Conservation (phyloP, 116 monocot genomes). For the Posidonia oceanica region DNA sequence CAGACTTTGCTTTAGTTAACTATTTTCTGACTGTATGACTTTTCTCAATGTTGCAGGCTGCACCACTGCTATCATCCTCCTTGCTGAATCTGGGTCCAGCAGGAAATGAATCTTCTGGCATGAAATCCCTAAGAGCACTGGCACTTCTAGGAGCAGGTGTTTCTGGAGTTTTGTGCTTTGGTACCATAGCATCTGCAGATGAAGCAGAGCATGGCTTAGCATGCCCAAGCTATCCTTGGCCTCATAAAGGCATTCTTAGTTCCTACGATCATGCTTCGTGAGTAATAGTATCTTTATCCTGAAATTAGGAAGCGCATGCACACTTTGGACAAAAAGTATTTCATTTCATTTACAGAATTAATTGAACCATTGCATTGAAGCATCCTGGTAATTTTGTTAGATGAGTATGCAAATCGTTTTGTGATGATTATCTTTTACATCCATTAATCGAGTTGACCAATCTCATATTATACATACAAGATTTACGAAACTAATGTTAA, state of each 20-base stretch:
- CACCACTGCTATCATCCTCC: constrained; percentile 27
- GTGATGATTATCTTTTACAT: too few species aligned
- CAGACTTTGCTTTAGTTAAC: background rate
- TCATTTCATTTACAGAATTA: background rate
- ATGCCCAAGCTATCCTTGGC: constrained; percentile 90
- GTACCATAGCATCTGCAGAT: constrained; percentile 15
- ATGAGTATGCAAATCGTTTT: too few species aligned
- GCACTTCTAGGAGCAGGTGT: constrained; percentile 71
- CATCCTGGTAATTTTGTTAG: too few species aligned
- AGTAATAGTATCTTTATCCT: constrained; percentile 9
- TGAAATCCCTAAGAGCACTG: constrained; percentile 17
- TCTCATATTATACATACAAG: too few species aligned
- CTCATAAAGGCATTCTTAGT: constrained; percentile 88
- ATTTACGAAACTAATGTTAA: too few species aligned
- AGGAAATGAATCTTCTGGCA: constrained; percentile 24
- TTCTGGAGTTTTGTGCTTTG: constrained; percentile 68
- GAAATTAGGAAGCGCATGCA: background rate
- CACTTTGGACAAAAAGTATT: background rate
- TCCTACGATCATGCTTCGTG: constrained; percentile 97
- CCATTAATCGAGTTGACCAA: too few species aligned
- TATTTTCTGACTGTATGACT: background rate
- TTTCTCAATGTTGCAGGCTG: constrained; percentile 18
- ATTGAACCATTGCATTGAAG: too few species aligned
- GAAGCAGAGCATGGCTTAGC: constrained; percentile 88
- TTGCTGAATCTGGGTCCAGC: constrained; percentile 37